A percentile compares a stretch with the other conserved stretches of the same genome.
phyloP scores from a whole-genome alignment of 148 eudicot species.

The Polygonum maritimum region DNA sequence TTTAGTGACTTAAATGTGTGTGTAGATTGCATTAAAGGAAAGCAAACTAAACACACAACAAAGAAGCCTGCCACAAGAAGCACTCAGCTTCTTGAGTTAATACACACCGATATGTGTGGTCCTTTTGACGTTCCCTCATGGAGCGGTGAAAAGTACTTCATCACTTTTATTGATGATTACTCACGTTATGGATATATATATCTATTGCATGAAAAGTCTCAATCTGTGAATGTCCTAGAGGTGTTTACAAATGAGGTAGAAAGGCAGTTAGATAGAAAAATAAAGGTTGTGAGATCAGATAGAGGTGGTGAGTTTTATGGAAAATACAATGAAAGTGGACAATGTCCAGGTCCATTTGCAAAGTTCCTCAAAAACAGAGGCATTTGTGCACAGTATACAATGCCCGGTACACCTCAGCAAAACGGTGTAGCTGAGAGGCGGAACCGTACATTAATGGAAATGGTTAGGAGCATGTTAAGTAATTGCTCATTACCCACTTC shows the following conservation, averaged over 20 bases:
- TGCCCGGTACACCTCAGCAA: background rate
- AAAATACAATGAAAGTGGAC: too few relatives aligned
- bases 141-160: conserved; percentile 11
- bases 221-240: background rate
- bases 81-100: conserved; percentile 7
- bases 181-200: background rate
- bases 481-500: conserved; percentile 2
- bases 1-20: too few relatives aligned
- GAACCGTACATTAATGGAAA: background rate
- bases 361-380: background rate
- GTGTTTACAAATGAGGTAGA: background rate
- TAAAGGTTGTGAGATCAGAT: too few relatives aligned
- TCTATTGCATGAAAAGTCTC: background rate
- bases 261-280: too few relatives aligned
- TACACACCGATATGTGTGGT: conserved; percentile 15
- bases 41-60: too few relatives aligned
- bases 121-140: conserved; percentile 13
- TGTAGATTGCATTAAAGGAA: too few relatives aligned
- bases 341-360: too few relatives aligned
- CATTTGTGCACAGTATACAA: conserved; percentile 11
- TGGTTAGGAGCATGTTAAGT: conserved; percentile 12
- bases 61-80: conserved; percentile 13
- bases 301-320: too few relatives aligned
- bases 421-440: conserved; percentile 9
- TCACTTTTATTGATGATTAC: conserved; percentile 16